phyloP scores from a whole-genome alignment of 176 grass and related monocot genomes.

The Lolium rigidum region DNA sequence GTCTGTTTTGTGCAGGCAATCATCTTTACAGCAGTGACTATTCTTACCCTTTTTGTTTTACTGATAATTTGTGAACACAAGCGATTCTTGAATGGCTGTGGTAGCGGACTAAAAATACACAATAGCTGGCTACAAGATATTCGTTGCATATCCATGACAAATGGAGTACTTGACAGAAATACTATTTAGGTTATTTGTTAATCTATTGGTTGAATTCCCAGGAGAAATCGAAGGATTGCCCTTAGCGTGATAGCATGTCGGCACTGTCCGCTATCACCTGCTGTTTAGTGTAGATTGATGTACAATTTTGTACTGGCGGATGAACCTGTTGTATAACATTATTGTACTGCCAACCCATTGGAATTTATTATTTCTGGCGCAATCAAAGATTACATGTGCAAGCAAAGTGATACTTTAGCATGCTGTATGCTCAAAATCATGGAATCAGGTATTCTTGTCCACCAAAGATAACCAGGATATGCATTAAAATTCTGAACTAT shows the following conservation, averaged over 20 bases:
- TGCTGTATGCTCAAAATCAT: background rate
- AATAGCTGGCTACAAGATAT: too few species aligned
- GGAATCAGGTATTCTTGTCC: background rate
- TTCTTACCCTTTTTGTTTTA: conserved; percentile 57
- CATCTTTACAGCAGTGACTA: conserved; percentile 56
- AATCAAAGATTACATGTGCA: background rate
- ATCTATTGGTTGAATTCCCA: conserved; percentile 18
- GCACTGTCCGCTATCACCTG: background rate
- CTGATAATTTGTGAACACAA: conserved; percentile 51
- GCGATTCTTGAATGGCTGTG: conserved; percentile 6
- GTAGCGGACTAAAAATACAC: too few species aligned
- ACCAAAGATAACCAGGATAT: background rate
- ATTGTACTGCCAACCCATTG: conserved; percentile 8
- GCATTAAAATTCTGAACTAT: too few species aligned
- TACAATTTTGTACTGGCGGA: conserved; percentile 27
- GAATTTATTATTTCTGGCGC: conserved; percentile 11
- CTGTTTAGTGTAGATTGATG: conserved; percentile 15
- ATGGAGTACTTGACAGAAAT: conserved; percentile 33
- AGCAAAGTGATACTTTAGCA: background rate
- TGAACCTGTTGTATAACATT: background rate
- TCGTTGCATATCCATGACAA: background rate
- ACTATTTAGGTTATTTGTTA: conserved; percentile 39
- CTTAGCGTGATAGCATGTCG: conserved; percentile 17
- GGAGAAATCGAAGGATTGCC: conserved; percentile 27
- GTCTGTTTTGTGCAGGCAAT: conserved; percentile 50